A percentile compares a stretch with the other conserved stretches of the same genome.
phyloP scores from a whole-genome alignment of 805 yeast genomes.

The Sungouiella thailandica region DNA sequence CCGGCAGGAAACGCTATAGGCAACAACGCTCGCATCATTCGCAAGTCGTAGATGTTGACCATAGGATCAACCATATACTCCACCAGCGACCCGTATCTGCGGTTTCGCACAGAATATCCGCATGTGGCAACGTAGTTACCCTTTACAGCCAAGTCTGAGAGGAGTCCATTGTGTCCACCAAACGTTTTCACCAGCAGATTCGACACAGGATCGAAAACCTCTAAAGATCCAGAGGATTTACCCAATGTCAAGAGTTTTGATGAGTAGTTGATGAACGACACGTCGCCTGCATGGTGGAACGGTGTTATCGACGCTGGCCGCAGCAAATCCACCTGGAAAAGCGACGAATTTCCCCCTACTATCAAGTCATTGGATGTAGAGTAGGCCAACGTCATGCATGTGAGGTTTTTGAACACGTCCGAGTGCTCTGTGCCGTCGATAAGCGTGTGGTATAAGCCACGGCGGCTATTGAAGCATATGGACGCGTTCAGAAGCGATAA shows the following conservation, averaged over 20 bases:
- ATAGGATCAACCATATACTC: conserved; percentile 60
- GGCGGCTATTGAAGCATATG: conserved; percentile 30
- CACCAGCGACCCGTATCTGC: conserved; percentile 28
- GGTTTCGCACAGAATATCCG: conserved; percentile 68
- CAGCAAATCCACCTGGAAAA: conserved; percentile 31
- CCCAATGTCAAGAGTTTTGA: conserved; percentile 56
- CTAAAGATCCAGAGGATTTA: conserved; percentile 54
- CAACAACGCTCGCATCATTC: conserved; percentile 63
- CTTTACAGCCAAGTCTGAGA: conserved; percentile 60
- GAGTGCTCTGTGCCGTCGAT: conserved; percentile 9
- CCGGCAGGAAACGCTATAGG: conserved; percentile 90
- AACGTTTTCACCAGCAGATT: conserved; percentile 47
- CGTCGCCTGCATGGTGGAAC: conserved; percentile 40
- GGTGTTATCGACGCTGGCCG: conserved; percentile 20
- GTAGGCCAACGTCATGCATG: conserved; percentile 31
- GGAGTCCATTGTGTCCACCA: conserved; percentile 53
- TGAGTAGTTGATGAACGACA: conserved; percentile 41
- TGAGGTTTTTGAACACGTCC: conserved; percentile 15
- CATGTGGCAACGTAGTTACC: conserved; percentile 72
- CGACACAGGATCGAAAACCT: conserved; percentile 55
- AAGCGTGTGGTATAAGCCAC: conserved; percentile 24
- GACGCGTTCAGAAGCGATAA: conserved; percentile 27
- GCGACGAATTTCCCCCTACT: conserved; percentile 20
- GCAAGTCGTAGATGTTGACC: conserved; percentile 74
- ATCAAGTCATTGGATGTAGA: conserved; percentile 27